phyloP scores from a whole-genome alignment of 352 stramenopile genomes.

The Thraustochytrium sp. region DNA sequence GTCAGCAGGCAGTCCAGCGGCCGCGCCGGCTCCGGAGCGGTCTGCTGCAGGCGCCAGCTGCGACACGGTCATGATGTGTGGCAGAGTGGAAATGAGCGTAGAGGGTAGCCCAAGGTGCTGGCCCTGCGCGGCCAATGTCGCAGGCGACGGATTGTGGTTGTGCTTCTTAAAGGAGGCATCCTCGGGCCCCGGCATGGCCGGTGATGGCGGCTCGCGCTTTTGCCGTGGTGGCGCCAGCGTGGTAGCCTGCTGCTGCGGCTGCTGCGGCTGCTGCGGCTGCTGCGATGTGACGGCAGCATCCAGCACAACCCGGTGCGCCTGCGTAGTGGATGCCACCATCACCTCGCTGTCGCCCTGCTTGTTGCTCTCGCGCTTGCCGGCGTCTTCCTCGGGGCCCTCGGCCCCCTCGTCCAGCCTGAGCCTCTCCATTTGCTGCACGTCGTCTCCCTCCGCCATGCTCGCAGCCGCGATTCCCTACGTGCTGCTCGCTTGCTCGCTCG shows the following conservation, averaged over 20 bases:
- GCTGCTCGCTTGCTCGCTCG: not conserved
- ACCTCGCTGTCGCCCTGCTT: no score
- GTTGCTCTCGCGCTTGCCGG: no score
- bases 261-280: not conserved
- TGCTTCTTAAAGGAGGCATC: not conserved
- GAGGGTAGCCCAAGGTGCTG: not conserved
- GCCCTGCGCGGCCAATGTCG: not conserved
- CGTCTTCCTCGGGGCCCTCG: no score
- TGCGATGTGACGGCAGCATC: not conserved
- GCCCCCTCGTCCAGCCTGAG: no score
- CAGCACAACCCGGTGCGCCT: not conserved
- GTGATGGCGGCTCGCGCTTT: not conserved
- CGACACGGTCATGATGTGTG: not conserved
- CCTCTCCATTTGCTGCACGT: no score
- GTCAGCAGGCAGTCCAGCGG: no score
- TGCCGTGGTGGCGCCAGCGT: not conserved
- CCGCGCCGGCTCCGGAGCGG: no score
- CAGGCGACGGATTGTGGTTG: slow-evolving; percentile 10
- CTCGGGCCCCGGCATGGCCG: not conserved
- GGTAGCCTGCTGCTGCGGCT: not conserved
- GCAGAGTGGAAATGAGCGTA: not conserved
- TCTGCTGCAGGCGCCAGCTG: not conserved
- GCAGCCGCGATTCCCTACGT: not conserved
- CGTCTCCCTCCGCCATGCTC: no score
- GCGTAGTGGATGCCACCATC: not conserved